Evolutionary conservation across 306 rosid species (phyloP), one percentile per base, ranked within the genome.

Genomic region (Vigna radiata): DNA sequence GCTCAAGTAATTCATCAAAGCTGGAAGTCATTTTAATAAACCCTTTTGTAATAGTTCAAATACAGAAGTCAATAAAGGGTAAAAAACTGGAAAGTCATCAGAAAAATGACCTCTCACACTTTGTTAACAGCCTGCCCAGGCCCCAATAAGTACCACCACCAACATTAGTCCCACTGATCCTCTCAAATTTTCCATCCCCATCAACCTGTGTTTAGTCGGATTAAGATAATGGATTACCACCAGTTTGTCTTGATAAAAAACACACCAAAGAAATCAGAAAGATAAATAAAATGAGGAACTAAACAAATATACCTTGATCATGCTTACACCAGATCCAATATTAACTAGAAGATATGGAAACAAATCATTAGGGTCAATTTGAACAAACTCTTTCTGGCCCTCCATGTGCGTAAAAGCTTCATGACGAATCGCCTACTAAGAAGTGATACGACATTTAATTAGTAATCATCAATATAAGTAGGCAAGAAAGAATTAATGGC

Each of bases 111-210:
- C 93, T 92, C 68, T 87, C 83, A 87, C 97, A 90, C 83, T 87
- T 92, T 62, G 97, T 92, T 82, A 92, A 81, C 68, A 92, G 85
- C 88, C 85, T 90, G 77, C 97, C 97, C 88, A 92, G 86, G 33
- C 97, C 97, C 96, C 96, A 92, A 29, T 92, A 92, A 48, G 97
- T 92, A 43, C 97, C 97, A 21, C 97, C 97, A 78, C 97, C 97
- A 64, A 92, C 97, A 85, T 92, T 92, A 81, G 97, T 92, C 21
- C 97, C 97, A 73, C 96, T 92, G 79, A 92, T 81, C 79, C 97
- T 84, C 91, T 92, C 85, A 87, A 84, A 92, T 75, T 88, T 88
- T 12, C 97, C 96, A 17, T 92, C 96, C 60, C 97, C 97, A 76
- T 92, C 96, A 83, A 92, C 97, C 97, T 92, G 60, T 64, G 59